phyloP scores from a whole-genome alignment of 2,329 filamentous ascomycete genomes.

The Bipolaris gigantea region DNA sequence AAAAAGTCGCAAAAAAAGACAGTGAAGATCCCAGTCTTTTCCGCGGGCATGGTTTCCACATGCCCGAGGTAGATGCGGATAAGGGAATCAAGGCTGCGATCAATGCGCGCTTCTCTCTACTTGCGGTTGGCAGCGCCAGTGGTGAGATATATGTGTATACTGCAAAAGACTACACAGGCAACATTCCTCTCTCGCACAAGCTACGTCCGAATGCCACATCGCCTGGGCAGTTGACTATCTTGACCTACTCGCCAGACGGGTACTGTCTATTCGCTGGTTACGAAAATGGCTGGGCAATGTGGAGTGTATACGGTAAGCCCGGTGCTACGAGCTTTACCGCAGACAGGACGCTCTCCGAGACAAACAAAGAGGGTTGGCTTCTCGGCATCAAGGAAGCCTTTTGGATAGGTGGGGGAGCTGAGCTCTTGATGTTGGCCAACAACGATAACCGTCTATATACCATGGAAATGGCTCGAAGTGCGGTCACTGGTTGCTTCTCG shows the following conservation, averaged over 20 bases:
- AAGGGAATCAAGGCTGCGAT: slow-evolving; percentile 76
- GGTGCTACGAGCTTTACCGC: slow-evolving; percentile 80
- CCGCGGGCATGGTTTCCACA: slow-evolving; percentile 88
- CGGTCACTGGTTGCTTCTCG: slow-evolving; percentile 88
- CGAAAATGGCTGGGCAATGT: slow-evolving; percentile 88
- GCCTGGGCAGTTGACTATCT: slow-evolving; percentile 71
- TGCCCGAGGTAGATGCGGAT: slow-evolving; percentile 61
- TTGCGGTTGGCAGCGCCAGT: slow-evolving; percentile 80
- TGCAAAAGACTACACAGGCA: slow-evolving; percentile 89
- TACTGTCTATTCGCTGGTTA: slow-evolving; percentile 96
- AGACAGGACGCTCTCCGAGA: slow-evolving; percentile 64
- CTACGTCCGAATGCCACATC: slow-evolving; percentile 70
- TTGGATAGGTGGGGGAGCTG: slow-evolving; percentile 87
- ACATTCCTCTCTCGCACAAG: slow-evolving; percentile 83
- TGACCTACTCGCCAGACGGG: slow-evolving; percentile 91
- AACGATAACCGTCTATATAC: slow-evolving; percentile 79
- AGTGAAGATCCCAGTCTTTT: slow-evolving; percentile 69
- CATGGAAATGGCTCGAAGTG: slow-evolving; percentile 89
- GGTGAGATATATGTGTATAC: slow-evolving; percentile 87
- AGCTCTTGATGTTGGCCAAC: slow-evolving; percentile 74
- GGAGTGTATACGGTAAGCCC: slow-evolving; percentile 95
- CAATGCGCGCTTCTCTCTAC: slow-evolving; percentile 91
- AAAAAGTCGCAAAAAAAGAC: slow-evolving; percentile 57
- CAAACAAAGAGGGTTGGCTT: slow-evolving; percentile 83
- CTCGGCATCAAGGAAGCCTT: slow-evolving; percentile 73